phyloP scores from a whole-genome alignment of 192 early-diverging fungal species.

The Obelidium mucronatum region DNA sequence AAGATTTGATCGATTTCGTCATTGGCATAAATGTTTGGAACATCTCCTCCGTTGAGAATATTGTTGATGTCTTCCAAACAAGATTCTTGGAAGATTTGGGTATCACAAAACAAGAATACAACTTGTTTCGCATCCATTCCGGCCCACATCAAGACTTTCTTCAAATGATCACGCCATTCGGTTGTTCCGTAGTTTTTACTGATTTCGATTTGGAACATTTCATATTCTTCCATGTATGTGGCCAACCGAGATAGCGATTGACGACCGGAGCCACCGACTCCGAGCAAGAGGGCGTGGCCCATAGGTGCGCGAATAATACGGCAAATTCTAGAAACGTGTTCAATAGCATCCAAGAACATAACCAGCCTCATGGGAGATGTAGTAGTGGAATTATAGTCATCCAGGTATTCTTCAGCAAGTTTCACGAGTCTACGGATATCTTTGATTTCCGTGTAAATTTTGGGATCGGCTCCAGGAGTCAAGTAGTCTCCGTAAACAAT shows the following conservation, averaged over 20 bases:
- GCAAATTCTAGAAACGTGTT: constrained; percentile 65
- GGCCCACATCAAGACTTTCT: constrained; percentile 61
- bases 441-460: constrained; percentile 65
- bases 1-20: constrained; percentile 66
- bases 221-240: constrained; percentile 70
- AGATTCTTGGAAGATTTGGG: constrained; percentile 63
- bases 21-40: constrained; percentile 67
- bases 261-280: constrained; percentile 70
- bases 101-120: constrained; percentile 69
- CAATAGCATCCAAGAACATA: constrained; percentile 71
- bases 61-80: constrained; percentile 72
- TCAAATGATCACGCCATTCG: constrained; percentile 69
- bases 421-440: constrained; percentile 64
- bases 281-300: constrained; percentile 63
- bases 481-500: constrained; percentile 67
- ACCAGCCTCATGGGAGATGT: constrained; percentile 68
- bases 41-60: constrained; percentile 69
- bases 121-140: constrained; percentile 65
- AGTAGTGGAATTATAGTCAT: constrained; percentile 67
- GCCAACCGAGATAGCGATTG: constrained; percentile 60
- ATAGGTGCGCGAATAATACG: constrained; percentile 65
- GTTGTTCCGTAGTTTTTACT: constrained; percentile 67
- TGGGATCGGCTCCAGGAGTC: constrained; percentile 62
- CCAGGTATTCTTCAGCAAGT: constrained; percentile 65
- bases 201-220: constrained; percentile 71